Evolutionary conservation across 2,329 filamentous ascomycete genomes (phyloP).

Genomic region (Cladophialophora carrionii): DNA sequence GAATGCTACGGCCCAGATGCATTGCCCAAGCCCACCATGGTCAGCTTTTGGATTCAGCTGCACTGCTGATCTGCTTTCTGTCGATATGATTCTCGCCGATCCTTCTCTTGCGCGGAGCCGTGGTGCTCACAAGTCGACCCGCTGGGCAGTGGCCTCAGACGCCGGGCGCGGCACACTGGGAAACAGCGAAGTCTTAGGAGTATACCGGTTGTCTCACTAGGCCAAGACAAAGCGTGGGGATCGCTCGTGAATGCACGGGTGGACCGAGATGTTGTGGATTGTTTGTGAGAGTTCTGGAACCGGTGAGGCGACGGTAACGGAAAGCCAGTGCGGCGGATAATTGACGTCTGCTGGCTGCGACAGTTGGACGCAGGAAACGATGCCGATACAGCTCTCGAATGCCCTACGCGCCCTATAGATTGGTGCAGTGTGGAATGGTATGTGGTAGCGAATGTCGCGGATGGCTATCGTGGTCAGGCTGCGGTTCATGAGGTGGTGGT

Average conservation of each 20-base stretch:
- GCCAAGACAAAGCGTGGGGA: neutral
- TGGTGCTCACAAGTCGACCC: neutral
- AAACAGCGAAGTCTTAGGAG: neutral
- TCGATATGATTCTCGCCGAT: conserved; percentile 8
- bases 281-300: neutral
- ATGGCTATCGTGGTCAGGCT: conserved; percentile 17
- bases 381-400: neutral
- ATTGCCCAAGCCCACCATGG: conserved; percentile 30
- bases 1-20: conserved; percentile 28
- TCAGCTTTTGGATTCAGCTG: neutral
- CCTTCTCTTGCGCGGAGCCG: conserved; percentile 23
- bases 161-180: neutral
- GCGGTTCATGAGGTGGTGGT: conserved; percentile 13
- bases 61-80: conserved; percentile 10
- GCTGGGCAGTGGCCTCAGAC: conserved; percentile 5
- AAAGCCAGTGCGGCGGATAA: conserved; percentile 7
- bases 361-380: neutral
- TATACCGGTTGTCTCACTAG: neutral
- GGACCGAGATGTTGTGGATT: neutral
- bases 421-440: neutral
- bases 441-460: neutral
- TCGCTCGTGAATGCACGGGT: neutral
- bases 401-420: neutral
- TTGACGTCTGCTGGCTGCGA: conserved; percentile 7
- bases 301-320: conserved; percentile 5